phyloP scores from a whole-genome alignment of 306 rosid species.

The Sindora glabra region DNA sequence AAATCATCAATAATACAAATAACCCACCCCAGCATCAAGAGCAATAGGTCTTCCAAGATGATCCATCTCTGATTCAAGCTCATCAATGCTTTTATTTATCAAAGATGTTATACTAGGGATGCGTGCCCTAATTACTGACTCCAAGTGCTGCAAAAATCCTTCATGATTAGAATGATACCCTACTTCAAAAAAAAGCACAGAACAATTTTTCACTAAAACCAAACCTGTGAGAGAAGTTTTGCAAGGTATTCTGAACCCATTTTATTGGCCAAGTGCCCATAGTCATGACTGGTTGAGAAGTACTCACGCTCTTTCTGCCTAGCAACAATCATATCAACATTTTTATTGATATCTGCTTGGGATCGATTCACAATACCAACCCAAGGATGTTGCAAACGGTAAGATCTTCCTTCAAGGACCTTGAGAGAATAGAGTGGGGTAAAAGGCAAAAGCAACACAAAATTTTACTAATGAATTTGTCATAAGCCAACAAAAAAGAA shows the following conservation, averaged over 20 bases:
- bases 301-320: conserved; percentile 91
- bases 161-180: conserved; percentile 15
- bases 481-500: no score
- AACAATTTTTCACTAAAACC: not conserved
- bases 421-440: conserved; percentile 14
- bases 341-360: conserved; percentile 92
- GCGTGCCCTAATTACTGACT: conserved; percentile 67
- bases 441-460: not conserved
- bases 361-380: conserved; percentile 98
- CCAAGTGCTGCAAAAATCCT: conserved; percentile 65
- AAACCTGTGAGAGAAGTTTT: conserved; percentile 90
- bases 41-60: conserved; percentile 91
- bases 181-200: not conserved
- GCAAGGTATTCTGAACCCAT: conserved; percentile 99
- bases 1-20: conserved; percentile 3
- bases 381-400: conserved; percentile 88
- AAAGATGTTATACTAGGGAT: conserved; percentile 86
- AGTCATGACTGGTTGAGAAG: conserved; percentile 88
- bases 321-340: conserved; percentile 78
- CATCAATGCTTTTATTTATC: conserved; percentile 88
- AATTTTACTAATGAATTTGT: no score
- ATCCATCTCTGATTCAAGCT: conserved; percentile 94
- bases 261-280: conserved; percentile 74
- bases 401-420: conserved; percentile 97
- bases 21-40: conserved; percentile 91